Evolutionary conservation across 2,329 filamentous ascomycete species (phyloP), one percentile per base, ranked within the genome.

Genomic region (Colletotrichum limetticola): DNA sequence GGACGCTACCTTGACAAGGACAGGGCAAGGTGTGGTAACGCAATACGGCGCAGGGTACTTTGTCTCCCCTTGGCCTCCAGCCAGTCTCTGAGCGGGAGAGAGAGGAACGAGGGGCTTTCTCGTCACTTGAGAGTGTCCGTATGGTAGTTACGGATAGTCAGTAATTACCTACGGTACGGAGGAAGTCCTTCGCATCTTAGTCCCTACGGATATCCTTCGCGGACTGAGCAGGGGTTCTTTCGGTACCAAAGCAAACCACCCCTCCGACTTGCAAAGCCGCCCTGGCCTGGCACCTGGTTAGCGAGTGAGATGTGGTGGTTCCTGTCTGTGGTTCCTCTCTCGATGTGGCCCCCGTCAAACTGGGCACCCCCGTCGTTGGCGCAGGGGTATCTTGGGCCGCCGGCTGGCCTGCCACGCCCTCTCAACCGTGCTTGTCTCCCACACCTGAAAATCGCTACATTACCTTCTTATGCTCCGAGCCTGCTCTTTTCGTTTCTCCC

Each of bases 311-410:
- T 72, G 66, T 53, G 59, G 66, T 46, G 46, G 66, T 70, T 60
- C 70, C 66, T 35, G 49, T 55, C 58, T 69, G 55, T 57, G 66
- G 66, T 72, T 56, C 69, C 64, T 62, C 70, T 64, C 37, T 52
- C 58, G 66, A 64, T 69, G 70, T 58, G 58, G 53, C 35, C 57
- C 68, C 57, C 63, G 68, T 71, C 49, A 35, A 61, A 26, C 49
- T 35, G 55, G 42, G 30, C 24, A 19, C 58, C 58, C 59, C 59
- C 37, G 52, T 71, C 56, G 60, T 28, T 42, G 60, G 71, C 65
- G 71, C 71, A 74, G 70, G 73, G 73, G 66, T 74, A 59, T 74
- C 73, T 74, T 74, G 71, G 73, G 71, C 73, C 73, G 57, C 66
- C 37, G 59, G 42, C 70, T 74, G 73, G 65, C 66, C 66, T 72